Base-by-base conservation (phyloP, 2,329 filamentous ascomycete species). In the Biscogniauxia sp. region DNA sequence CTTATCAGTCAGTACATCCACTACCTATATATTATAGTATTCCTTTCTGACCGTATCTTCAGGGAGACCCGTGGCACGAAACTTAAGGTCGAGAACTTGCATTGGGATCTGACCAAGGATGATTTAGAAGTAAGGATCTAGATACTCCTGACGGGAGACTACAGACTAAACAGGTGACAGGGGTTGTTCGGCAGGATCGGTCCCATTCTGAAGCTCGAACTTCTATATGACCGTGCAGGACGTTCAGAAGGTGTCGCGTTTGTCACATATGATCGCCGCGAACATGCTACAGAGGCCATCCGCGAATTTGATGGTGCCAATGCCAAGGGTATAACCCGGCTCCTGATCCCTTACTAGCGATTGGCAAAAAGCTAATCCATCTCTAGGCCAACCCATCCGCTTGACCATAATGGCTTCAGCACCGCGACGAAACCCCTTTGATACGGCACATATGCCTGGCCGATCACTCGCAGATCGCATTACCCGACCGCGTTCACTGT, bases 271-370 rank as follows among this genome's bases (percentile, higher is more conserved):
- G 84, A 88, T 67, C 81, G 79, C 58, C 78, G 84, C 55, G 82
- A 85, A 54, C 90, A 97, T 74, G 93, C 93, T 9, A 79, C 83
- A 68, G 81, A 84, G 53, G 93, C 93, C 1, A 84, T 97, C 58
- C 82, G 81, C 57, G 89, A 97, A 69, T 97, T 90, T 72, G 89
- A 97, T 72, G 92, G 92, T 59, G 93, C 93, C 64, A 97, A 97
- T 73, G 93, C 93, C 60, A 93, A 95, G 69, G 90, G 89, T 83
- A 79, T 51, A 51, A 51, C 19, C n/a, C 11, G 17, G 11, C n/a
- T 45, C 17, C 15, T 45, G 17, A n/a, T 8, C 9, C 17, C 8
- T 8, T 15, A n/a, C n/a, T n/a, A 6, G 28, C 28, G 15, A 19
- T 20, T 51, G 26, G 19, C 52, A 62, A 57, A 62, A 57, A 60